phyloP scores from a whole-genome alignment of 2,329 filamentous ascomycete species.

The Colletotrichum sp. region DNA sequence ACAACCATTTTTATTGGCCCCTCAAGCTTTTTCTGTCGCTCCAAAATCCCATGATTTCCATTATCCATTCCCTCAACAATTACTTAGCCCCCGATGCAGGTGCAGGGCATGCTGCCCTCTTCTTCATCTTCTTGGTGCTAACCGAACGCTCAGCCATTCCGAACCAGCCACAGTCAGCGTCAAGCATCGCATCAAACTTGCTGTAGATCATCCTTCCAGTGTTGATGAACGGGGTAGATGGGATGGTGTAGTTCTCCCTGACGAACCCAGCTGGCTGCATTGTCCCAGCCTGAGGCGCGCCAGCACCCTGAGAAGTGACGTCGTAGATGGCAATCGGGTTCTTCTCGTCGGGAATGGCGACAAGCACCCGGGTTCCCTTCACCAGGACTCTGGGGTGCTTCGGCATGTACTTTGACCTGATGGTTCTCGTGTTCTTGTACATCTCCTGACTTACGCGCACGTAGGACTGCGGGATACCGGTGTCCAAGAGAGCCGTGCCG shows the following conservation, averaged over 20 bases:
- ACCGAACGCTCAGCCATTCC: background rate
- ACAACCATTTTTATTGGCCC: background rate
- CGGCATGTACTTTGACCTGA: background rate
- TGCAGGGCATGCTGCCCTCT: background rate
- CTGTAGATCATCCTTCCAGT: background rate
- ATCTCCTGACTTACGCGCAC: background rate
- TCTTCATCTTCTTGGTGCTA: background rate
- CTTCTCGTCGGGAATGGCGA: background rate
- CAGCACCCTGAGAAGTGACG: background rate
- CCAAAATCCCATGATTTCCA: background rate
- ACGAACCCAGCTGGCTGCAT: background rate
- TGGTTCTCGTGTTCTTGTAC: background rate
- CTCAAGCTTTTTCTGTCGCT: background rate
- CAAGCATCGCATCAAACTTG: background rate
- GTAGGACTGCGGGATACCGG: background rate
- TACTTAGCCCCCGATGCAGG: background rate
- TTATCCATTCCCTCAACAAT: background rate
- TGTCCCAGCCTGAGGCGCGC: background rate
- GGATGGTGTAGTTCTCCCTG: background rate
- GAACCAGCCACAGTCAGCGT: constrained; percentile 3
- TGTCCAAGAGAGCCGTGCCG: background rate
- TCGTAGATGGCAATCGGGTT: background rate
- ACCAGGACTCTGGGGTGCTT: background rate
- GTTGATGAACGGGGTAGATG: background rate
- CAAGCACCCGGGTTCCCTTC: background rate